phyloP scores from a whole-genome alignment of 495 filamentous ascomycete genomes.

The Penicillium pulvis region DNA sequence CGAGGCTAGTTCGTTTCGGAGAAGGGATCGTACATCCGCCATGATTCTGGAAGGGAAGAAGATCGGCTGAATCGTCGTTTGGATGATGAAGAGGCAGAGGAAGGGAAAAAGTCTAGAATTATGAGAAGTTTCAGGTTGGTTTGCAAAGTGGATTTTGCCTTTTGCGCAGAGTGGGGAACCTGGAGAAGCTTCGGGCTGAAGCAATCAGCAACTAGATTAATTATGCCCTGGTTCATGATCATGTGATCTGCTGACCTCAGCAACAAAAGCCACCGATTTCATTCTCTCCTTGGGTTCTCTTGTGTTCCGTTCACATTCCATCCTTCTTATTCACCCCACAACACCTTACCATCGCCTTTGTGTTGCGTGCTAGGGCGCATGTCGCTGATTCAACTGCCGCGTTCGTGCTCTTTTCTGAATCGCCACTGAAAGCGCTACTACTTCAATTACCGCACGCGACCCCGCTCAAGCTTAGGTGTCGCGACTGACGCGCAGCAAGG shows the following conservation, averaged over 20 bases:
- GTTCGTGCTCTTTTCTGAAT: neutral
- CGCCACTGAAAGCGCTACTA: neutral
- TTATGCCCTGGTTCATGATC: neutral
- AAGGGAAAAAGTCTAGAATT: constrained; percentile 6
- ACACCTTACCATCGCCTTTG: constrained; percentile 6
- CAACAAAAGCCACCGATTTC: constrained; percentile 16
- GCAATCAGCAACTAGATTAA: constrained; percentile 9
- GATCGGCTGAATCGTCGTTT: neutral
- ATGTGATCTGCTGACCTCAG: constrained; percentile 25
- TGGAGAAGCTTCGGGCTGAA: constrained; percentile 30
- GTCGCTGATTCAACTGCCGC: neutral
- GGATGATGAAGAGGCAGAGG: neutral
- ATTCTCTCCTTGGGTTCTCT: constrained; percentile 19
- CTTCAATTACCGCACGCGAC: constrained; percentile 32
- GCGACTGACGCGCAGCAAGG: constrained; percentile 31
- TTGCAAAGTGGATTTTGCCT: constrained; percentile 25
- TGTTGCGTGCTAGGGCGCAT: constrained; percentile 7
- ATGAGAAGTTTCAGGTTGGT: constrained; percentile 18
- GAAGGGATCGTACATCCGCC: constrained; percentile 81
- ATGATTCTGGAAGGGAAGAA: constrained; percentile 43
- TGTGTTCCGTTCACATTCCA: constrained; percentile 1
- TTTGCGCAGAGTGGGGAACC: constrained; percentile 27
- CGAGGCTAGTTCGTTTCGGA: constrained; percentile 77
- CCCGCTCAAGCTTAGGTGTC: constrained; percentile 37
- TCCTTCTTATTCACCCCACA: constrained; percentile 15